Evolutionary conservation across 78 protist species (phyloP).

Genomic region (Cavenderia fasciculata): DNA sequence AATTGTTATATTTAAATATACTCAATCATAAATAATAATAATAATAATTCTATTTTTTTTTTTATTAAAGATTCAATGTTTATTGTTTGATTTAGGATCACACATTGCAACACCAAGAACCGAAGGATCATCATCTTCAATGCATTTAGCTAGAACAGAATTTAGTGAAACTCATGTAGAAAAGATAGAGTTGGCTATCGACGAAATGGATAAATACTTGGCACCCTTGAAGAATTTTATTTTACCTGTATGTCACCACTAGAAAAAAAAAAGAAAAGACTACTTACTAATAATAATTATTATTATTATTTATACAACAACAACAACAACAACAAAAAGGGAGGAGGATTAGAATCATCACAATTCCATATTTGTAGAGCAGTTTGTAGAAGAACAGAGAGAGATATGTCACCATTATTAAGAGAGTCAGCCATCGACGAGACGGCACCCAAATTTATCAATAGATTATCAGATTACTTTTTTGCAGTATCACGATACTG

Average conservation of each 20-base stretch:
- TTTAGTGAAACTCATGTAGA: slow-evolving; percentile 42
- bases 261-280: background rate
- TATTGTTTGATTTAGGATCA: slow-evolving; percentile 89
- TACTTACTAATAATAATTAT: background rate
- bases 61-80: slow-evolving; percentile 64
- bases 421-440: background rate
- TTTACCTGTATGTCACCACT: slow-evolving; percentile 74
- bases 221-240: slow-evolving; percentile 89
- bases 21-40: background rate
- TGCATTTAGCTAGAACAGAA: slow-evolving; percentile 6
- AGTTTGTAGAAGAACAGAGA: slow-evolving; percentile 72
- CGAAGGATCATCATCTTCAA: background rate
- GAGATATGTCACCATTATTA: slow-evolving; percentile 27
- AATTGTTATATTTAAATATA: background rate
- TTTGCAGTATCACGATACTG: slow-evolving; percentile 88
- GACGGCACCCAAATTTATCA: slow-evolving; percentile 28
- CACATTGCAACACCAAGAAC: slow-evolving; percentile 87
- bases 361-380: slow-evolving; percentile 86
- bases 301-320: background rate
- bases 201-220: slow-evolving; percentile 83
- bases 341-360: slow-evolving; percentile 81
- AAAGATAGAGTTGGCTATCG: slow-evolving; percentile 88
- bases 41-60: too few species aligned
- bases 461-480: slow-evolving; percentile 88
- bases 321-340: background rate